Evolutionary conservation across 176 grass and related monocot species (phyloP).

Genomic region (Areca catechu): DNA sequence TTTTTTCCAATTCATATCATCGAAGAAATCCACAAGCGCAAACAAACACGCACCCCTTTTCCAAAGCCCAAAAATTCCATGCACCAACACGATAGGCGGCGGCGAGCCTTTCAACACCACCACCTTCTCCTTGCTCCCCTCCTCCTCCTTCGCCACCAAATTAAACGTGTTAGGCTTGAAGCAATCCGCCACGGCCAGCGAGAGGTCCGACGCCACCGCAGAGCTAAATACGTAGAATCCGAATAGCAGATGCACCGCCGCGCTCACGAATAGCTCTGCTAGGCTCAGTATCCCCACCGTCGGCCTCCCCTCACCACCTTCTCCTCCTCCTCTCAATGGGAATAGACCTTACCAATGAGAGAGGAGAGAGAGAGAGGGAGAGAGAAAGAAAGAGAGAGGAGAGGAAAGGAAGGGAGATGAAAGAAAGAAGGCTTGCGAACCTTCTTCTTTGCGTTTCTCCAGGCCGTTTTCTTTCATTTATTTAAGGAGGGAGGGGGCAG

Average conservation of each 20-base stretch:
- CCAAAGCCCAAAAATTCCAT: conserved; percentile 92
- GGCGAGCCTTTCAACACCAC: conserved; percentile 14
- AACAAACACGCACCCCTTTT: conserved; percentile 38
- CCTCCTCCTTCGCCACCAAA: conserved; percentile 22
- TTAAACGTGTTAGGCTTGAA: conserved; percentile 38
- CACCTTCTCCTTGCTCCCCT: neutral
- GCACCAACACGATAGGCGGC: conserved; percentile 81
- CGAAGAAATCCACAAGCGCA: no score
- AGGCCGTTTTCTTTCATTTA: no score
- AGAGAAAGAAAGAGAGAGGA: no score
- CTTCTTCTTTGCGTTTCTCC: no score
- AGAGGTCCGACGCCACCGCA: conserved; percentile 82
- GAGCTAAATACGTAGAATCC: conserved; percentile 90
- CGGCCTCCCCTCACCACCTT: conserved; percentile 40
- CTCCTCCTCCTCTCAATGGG: neutral
- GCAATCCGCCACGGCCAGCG: conserved; percentile 51
- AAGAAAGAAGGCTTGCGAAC: no score
- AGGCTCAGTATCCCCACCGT: conserved; percentile 35
- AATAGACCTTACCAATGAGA: no score
- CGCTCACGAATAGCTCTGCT: conserved; percentile 75
- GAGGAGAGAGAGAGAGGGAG: no score
- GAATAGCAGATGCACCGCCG: conserved; percentile 67
- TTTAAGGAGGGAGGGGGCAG: no score
- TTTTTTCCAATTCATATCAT: neutral
- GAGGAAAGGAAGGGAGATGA: no score